Percentiles rank a stretch among this genome's conserved stretches.
Conservation (phyloP, 2,329 filamentous ascomycete species). For the Xylariaceae sp. region DNA sequence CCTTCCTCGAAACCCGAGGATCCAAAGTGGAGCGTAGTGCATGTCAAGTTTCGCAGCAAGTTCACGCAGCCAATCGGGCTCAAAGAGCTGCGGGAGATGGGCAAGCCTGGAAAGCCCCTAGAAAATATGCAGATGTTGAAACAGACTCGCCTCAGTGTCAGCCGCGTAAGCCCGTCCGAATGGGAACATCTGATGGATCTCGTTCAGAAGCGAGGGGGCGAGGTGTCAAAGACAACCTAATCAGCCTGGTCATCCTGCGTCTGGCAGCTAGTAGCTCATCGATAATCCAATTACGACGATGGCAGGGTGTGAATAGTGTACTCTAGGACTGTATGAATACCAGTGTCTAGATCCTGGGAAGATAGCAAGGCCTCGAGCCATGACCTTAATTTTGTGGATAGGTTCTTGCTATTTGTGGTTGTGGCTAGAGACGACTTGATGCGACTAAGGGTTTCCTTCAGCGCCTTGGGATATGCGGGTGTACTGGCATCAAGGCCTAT, state of each 20-base stretch:
- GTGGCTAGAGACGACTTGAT: slow-evolving; percentile 60
- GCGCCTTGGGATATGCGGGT: slow-evolving; percentile 73
- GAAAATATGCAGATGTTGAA: slow-evolving; percentile 84
- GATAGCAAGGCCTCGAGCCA: slow-evolving; percentile 64
- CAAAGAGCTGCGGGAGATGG: slow-evolving; percentile 72
- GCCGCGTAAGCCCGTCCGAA: slow-evolving; percentile 67
- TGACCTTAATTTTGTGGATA: slow-evolving; percentile 56
- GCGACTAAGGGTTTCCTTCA: slow-evolving; percentile 69
- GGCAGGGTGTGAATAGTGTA: slow-evolving; percentile 50
- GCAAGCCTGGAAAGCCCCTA: slow-evolving; percentile 61
- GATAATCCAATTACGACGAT: slow-evolving; percentile 6
- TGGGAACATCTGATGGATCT: slow-evolving; percentile 68
- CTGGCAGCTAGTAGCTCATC: neutral
- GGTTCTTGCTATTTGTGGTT: slow-evolving; percentile 52
- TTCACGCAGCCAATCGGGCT: slow-evolving; percentile 75
- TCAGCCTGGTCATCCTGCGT: neutral
- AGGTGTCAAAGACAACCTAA: slow-evolving; percentile 18
- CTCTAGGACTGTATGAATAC: slow-evolving; percentile 61
- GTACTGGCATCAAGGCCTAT: slow-evolving; percentile 68
- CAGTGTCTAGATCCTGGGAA: slow-evolving; percentile 59
- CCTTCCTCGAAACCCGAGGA: slow-evolving; percentile 71
- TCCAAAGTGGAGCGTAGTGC: slow-evolving; percentile 87
- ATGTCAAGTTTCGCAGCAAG: slow-evolving; percentile 86
- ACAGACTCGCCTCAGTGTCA: slow-evolving; percentile 83
- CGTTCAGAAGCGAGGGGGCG: slow-evolving; percentile 49